phyloP scores from a whole-genome alignment of 148 eudicot species.

The Heliamphora exappendiculata region DNA sequence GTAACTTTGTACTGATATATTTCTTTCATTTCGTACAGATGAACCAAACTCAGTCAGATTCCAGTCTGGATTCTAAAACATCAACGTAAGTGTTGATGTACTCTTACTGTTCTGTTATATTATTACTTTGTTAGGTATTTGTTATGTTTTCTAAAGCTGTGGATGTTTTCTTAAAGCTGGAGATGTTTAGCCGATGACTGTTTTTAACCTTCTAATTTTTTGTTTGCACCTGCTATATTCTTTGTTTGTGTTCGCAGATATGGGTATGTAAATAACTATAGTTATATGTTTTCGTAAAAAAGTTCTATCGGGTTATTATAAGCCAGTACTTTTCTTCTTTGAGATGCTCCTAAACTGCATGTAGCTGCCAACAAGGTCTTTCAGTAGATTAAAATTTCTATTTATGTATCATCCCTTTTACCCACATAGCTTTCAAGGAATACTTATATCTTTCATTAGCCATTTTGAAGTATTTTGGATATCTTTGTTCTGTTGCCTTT shows the following conservation, averaged over 20 bases:
- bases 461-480: background rate
- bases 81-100: constrained; percentile 27
- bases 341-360: background rate
- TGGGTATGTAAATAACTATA: background rate
- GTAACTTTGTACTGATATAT: background rate
- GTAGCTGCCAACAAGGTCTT: background rate
- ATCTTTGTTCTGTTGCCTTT: background rate
- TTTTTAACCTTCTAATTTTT: background rate
- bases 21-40: constrained; percentile 21
- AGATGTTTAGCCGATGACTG: background rate
- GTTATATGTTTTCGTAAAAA: background rate
- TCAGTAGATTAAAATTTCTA: background rate
- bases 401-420: background rate
- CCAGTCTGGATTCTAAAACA: constrained; percentile 18
- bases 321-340: background rate
- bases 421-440: background rate
- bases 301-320: background rate
- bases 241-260: no score
- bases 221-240: no score
- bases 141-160: no score
- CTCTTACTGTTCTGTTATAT: background rate
- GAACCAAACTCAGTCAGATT: constrained; percentile 23
- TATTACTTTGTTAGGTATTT: no score
- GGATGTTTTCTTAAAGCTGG: background rate
- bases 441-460: background rate